phyloP scores from a whole-genome alignment of 139 green algal species.

The Mychonastes homosphaera region DNA sequence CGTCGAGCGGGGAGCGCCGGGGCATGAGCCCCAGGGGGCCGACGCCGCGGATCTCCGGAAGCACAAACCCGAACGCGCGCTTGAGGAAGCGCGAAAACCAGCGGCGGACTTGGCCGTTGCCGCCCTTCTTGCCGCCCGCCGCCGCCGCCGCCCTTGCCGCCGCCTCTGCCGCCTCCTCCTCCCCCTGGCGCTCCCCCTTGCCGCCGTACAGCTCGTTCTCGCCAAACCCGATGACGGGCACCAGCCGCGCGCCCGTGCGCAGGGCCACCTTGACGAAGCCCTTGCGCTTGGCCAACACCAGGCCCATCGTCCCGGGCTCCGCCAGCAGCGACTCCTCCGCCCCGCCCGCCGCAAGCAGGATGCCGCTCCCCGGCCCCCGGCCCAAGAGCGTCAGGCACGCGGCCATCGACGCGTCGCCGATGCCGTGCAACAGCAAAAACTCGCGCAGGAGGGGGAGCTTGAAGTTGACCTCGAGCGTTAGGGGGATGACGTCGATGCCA shows the following conservation, averaged over 20 bases:
- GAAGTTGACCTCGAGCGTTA: slow-evolving; percentile 35
- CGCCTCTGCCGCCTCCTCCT: no score
- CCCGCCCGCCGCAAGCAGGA: slow-evolving; percentile 24
- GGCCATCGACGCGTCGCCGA: slow-evolving; percentile 25
- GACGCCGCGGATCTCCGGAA: slow-evolving; percentile 12
- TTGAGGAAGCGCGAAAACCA: slow-evolving; percentile 12
- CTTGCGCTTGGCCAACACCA: slow-evolving; percentile 34
- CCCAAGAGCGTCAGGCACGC: slow-evolving; percentile 24
- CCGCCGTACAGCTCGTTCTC: slow-evolving; percentile 23
- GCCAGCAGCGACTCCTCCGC: slow-evolving; percentile 27
- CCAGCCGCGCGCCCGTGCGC: slow-evolving; percentile 24
- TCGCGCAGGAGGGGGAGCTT: slow-evolving; percentile 24
- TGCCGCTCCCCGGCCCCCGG: background rate
- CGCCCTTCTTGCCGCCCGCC: no score
- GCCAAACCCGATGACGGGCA: slow-evolving; percentile 31
- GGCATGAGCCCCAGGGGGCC: slow-evolving; percentile 21
- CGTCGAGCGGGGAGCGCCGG: slow-evolving; percentile 5
- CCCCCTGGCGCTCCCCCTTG: no score
- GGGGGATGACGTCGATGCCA: slow-evolving; percentile 29
- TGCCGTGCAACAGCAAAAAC: slow-evolving; percentile 25
- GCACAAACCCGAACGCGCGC: slow-evolving; percentile 11
- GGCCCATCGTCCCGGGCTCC: slow-evolving; percentile 23
- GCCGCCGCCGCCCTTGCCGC: no score
- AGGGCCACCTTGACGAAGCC: slow-evolving; percentile 37
- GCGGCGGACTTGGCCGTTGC: no score